Base-by-base conservation (phyloP, 2,329 filamentous ascomycete genomes). In the Trematosphaeria pertusa region DNA sequence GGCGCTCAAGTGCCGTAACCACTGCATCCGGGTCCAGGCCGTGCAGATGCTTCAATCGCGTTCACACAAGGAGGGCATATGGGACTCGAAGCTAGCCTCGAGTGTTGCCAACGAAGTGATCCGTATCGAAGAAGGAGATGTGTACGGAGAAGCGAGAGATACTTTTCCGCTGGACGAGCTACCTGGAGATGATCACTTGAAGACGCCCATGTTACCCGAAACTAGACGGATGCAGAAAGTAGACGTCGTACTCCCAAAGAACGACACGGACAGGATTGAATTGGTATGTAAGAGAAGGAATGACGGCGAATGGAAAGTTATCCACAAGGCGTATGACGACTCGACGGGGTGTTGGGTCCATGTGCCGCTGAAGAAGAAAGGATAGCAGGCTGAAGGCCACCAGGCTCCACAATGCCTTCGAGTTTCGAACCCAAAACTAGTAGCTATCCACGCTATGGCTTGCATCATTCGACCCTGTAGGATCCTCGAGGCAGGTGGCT, bases 1-100 rank as follows among this genome's bases (percentile, higher is more conserved):
- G 2, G 78, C 75, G 0, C 43, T 76, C 3, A 80, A 81, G 48
- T 82, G 79, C 32, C 75, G 79, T 0, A 59, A 72, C 2, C 72
- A 69, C 31, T 58, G 60, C 3, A 58, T 80, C 7, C 70, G 79
- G 26, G 48, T 66, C 0, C 72, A 75, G 26, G 75, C 75, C 0
- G 52, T 75, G 1, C 53, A 47, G 2, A 46, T 76, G 0, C 53
- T 78, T 0, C 56, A 58, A 14, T 48, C 50, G 1, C 45, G 54
- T 1, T 51, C 58, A 2, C 69, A 75, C 32, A 64, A 69, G 15
- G 75, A 78, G 54, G 74, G 73, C 0, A 66, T 78, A 3, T 80
- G 76, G 75, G 72, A 77, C 43, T 47, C 46, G 8, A 14, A 43
- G 14, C 20, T 52, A 7, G 39, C 38, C 5, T 39, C 37, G 1